Evolutionary conservation across 768 basidiomycete genomes (phyloP).

Genomic region (Suillus americanus): DNA sequence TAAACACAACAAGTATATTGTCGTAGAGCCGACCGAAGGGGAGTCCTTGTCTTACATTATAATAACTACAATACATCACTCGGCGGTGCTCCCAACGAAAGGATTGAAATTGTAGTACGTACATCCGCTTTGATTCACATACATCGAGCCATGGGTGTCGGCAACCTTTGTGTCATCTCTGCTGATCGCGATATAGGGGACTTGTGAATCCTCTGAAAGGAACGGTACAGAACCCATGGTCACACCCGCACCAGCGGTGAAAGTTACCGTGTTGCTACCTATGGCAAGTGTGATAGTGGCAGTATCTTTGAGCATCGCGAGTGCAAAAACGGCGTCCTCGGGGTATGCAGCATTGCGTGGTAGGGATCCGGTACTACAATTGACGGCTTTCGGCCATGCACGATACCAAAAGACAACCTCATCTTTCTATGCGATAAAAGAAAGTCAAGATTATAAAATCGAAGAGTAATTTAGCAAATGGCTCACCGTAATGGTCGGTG

Average conservation of each 20-base stretch:
- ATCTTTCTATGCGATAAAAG: constrained; percentile 15
- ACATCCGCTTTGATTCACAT: constrained; percentile 21
- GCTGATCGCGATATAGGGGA: constrained; percentile 26
- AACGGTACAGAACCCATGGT: constrained; percentile 22
- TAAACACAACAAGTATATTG: too few species aligned
- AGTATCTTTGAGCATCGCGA: constrained; percentile 33
- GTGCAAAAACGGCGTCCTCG: constrained; percentile 38
- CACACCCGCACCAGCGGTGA: constrained; percentile 9
- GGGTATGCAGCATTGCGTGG: constrained; percentile 22
- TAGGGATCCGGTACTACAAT: constrained; percentile 25
- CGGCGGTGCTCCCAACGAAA: constrained; percentile 17
- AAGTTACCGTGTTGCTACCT: constrained; percentile 22
- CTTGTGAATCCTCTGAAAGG: constrained; percentile 18
- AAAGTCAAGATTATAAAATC: background rate
- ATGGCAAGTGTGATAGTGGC: constrained; percentile 34
- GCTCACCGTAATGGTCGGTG: constrained; percentile 17
- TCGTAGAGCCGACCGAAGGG: too few species aligned
- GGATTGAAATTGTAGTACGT: constrained; percentile 30
- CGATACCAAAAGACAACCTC: constrained; percentile 28
- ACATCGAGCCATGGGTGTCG: constrained; percentile 18
- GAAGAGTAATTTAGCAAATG: background rate
- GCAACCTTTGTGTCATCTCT: constrained; percentile 15
- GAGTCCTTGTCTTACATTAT: background rate
- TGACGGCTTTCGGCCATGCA: constrained; percentile 22
- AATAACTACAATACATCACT: background rate